Base-by-base conservation (phyloP, 257 asterid genomes). In the Fraxinus americana region DNA sequence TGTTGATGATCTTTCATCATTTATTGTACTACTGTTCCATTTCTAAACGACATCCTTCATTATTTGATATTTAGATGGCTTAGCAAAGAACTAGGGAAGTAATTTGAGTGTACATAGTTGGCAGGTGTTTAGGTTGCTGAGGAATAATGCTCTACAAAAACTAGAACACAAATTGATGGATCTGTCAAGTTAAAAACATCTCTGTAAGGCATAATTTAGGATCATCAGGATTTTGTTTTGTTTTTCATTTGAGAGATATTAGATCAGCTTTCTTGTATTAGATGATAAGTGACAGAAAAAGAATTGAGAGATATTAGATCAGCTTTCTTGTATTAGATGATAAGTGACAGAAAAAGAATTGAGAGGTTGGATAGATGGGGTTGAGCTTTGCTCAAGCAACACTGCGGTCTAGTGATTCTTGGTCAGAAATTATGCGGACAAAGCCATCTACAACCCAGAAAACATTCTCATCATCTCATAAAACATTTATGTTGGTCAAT, bases 361-460 rank as follows among this genome's bases (percentile, higher is more conserved):
- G 16, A 25, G 39, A 68, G 21, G 70, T 68, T 72, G 50, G 70
- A 67, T 72, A 35, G 76, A 65, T 59, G 52, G 19, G 54, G 32
- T 74, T 23, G 50, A 68, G 59, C 66, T 75, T 65, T 70, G 11
- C 82, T 54, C 45, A 67, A 72, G 73, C 48, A 66, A 45, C 70
- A 1, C 63, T 10, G 30, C 13, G 32, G 70, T 75, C 70, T 54
- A 67, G 70, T 69, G 70, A 32, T 19, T 67, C 59, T 78, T 57
- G 77, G 67, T 67, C 13, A 52, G 73, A 50, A 79, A 41, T 13
- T 36, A 63, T 63, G 69, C 16, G 13, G 7, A n/a, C n/a, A 11
- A 21, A 25, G 32, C 30, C 8, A 16, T 63, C 69, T 63, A 27
- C 65, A 23, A 25, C 7, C 69, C 68, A 63, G 16, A 11, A 23